Base-by-base conservation (phyloP, 176 grass and related monocot genomes). In the Microstegium vimineum region DNA sequence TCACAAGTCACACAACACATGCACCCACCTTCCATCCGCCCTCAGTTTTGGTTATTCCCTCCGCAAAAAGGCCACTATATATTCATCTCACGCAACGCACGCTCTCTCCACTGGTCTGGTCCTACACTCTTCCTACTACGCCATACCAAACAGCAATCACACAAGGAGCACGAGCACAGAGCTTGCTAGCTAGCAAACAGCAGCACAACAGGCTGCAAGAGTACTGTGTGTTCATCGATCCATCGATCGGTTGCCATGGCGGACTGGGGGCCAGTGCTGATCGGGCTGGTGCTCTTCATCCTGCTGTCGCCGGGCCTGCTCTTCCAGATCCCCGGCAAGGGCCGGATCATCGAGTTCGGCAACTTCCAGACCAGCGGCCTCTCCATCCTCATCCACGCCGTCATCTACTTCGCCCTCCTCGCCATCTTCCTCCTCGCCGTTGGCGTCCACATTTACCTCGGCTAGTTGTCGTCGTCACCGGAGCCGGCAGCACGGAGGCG, bases 361-460 rank as follows among this genome's bases (percentile, higher is more conserved):
- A 94, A 90, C 79, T 94, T 97, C 83, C 94, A 97, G 76, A 97
- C 94, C 40, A 97, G 94, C 30, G 94, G 86, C 54, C 52, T 90
- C 65, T 91, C 94, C 61, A 94, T 97, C 30, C 83, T 97, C 84
- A 60, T 97, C 82, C 94, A 97, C 81, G 25, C 94, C 72, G 23
- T 90, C 87, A 89, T 97, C 84, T 97, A 87, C 89, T 97, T 94
- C 85, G 74, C 81, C n/a, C 69, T 94, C 81, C 77, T 90, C 79
- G 90, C 92, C 90, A 94, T 97, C 88, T 76, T 97, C 62, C 54
- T 97, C 75, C 76, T 97, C 81, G 92, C 92, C 73, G 20, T 97
- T 63, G 81, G 81, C 52, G 92, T 97, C 59, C 94, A 94, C 73
- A 62, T 97, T 10, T 89, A 66, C 82, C 62, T 90, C 82, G 94